phyloP scores from a whole-genome alignment of 768 basidiomycete species.

The Russula olivacea region DNA sequence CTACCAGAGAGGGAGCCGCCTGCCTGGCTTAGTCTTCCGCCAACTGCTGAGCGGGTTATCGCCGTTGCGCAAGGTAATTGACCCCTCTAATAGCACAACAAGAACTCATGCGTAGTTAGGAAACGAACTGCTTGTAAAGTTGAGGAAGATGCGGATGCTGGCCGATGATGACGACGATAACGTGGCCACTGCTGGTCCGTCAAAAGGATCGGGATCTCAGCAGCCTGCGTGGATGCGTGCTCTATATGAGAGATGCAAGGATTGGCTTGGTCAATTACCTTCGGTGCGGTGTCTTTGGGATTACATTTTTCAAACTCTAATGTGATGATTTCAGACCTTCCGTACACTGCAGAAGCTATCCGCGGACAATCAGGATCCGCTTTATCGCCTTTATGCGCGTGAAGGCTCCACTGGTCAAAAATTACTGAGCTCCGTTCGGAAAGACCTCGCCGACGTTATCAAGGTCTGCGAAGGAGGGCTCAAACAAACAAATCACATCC shows the following conservation, averaged over 20 bases:
- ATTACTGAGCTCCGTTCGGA: conserved; percentile 71
- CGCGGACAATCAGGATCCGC: conserved; percentile 71
- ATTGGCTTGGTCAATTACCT: conserved; percentile 78
- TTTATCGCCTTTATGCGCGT: conserved; percentile 83
- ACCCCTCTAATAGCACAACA: background rate
- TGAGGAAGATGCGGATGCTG: conserved; percentile 89
- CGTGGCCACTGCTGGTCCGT: conserved; percentile 43
- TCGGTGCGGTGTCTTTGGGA: conserved; percentile 41
- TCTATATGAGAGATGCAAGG: conserved; percentile 71
- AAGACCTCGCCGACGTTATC: conserved; percentile 75
- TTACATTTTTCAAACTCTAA: conserved; percentile 18
- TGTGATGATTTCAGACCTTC: conserved; percentile 44
- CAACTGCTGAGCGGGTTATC: conserved; percentile 87
- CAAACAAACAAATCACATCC: conserved; percentile 94
- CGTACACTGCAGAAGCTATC: conserved; percentile 58
- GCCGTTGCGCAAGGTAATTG: conserved; percentile 79
- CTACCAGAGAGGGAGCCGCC: conserved; percentile 93
- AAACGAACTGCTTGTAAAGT: conserved; percentile 72
- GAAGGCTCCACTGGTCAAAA: conserved; percentile 78
- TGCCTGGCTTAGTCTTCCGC: conserved; percentile 89
- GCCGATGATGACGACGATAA: conserved; percentile 78
- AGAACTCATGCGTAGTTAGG: conserved; percentile 41
- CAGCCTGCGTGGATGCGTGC: conserved; percentile 95
- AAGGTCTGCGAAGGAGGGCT: conserved; percentile 80
- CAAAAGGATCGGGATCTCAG: conserved; percentile 59